Evolutionary conservation across 306 rosid genomes (phyloP), one percentile per base, ranked within the genome.

Genomic region (Vigna angularis): DNA sequence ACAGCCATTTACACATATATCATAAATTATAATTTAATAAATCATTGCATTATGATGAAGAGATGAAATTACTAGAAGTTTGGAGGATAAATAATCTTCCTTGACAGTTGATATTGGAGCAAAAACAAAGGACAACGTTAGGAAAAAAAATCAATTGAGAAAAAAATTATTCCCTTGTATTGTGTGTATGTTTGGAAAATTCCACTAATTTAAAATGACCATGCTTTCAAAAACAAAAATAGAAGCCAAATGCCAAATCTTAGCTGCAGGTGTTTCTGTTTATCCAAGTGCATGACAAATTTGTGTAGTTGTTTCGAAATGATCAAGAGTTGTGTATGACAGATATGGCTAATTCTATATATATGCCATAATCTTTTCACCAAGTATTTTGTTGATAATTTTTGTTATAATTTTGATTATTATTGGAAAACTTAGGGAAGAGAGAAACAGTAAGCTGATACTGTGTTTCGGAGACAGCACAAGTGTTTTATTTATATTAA

Each of bases 271-370:
- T n/a, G 11, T 52, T n/a, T n/a, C 3, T 55, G 14, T 44, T 44
- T 44, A 10, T 44, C 4, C 48, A 44, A 9, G 48, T 44, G 49
- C 49, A 44, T 44, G 11, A 44, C 14, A 9, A 3, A n/a, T 18
- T 52, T 52, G 26, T 52, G 26, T 53, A 53, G 26, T 22, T 53
- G 26, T 53, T 20, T 56, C 4, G 10, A 16, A 51, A 51, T 16
- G 56, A 51, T n/a, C 56, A n/a, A 51, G 22, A 51, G 30, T 20
- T 55, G 61, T 52, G 58, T 55, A 55, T 55, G 61, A 55, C 6
- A 18, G 15, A 55, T 20, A 20, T 52, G 26, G 10, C 24, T 9
- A 20, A 26, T 20, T 55, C 30, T 3, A 5, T 20, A 55, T 18
- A 9, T 53, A 18, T 55, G 32, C 15, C 32, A 20, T 20, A 20